Conservation (phyloP, 192 early-diverging fungal species). For the Kappamyces sp. region DNA sequence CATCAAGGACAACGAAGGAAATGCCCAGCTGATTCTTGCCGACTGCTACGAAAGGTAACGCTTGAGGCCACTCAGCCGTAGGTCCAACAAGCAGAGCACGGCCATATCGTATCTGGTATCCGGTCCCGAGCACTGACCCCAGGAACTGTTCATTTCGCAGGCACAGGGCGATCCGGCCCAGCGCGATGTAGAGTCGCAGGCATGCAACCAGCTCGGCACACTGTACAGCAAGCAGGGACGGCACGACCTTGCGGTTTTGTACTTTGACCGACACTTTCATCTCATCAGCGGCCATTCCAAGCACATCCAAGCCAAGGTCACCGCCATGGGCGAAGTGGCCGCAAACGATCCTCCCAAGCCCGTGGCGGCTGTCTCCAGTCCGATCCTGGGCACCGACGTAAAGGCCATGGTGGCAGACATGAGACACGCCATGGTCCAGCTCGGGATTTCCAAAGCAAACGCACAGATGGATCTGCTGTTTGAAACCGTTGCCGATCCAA, state of each 20-base stretch:
- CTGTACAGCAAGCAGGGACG: slow-evolving; percentile 39
- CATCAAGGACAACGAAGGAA: slow-evolving; percentile 30
- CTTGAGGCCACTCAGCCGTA: not conserved
- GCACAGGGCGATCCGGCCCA: slow-evolving; percentile 29
- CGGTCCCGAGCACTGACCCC: no score
- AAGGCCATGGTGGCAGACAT: not conserved
- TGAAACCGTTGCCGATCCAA: slow-evolving; percentile 13
- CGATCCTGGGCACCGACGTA: not conserved
- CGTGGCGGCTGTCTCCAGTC: not conserved
- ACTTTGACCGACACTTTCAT: slow-evolving; percentile 40
- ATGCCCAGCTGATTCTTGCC: slow-evolving; percentile 37
- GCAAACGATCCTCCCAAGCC: not conserved
- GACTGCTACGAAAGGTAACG: slow-evolving; percentile 42
- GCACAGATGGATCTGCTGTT: slow-evolving; percentile 38
- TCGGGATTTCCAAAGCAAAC: slow-evolving; percentile 40
- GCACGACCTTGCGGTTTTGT: slow-evolving; percentile 30
- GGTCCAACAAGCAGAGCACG: slow-evolving; percentile 22
- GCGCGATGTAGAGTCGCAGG: slow-evolving; percentile 29
- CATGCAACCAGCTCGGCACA: slow-evolving; percentile 44
- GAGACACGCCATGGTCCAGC: slow-evolving; percentile 20
- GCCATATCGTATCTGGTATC: slow-evolving; percentile 24
- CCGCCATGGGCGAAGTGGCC: not conserved
- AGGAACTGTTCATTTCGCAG: slow-evolving; percentile 27
- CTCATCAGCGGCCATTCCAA: slow-evolving; percentile 10
- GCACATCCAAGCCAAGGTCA: slow-evolving; percentile 7